phyloP scores from a whole-genome alignment of 768 basidiomycete genomes.

The Suillus bovinus region DNA sequence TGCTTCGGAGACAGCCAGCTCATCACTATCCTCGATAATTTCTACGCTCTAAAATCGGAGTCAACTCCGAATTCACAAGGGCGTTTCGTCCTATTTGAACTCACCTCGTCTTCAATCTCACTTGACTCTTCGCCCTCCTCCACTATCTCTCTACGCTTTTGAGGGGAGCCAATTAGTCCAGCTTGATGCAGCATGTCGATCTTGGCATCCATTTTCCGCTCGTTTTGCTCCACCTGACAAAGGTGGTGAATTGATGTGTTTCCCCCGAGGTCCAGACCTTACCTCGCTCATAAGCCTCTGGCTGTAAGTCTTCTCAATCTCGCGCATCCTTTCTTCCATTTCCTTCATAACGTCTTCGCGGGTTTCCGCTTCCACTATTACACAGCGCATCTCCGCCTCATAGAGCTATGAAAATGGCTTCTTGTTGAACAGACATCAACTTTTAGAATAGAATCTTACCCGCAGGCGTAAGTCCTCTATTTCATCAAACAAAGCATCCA shows the following conservation, averaged over 20 bases:
- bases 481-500: constrained; percentile 91
- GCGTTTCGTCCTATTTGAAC: constrained; percentile 18
- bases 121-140: constrained; percentile 29
- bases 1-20: constrained; percentile 21
- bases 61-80: background rate
- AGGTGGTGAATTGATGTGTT: constrained; percentile 5
- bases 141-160: constrained; percentile 10
- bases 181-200: constrained; percentile 91
- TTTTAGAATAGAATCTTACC: constrained; percentile 42
- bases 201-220: constrained; percentile 88
- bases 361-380: constrained; percentile 84
- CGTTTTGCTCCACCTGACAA: constrained; percentile 72
- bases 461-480: constrained; percentile 76
- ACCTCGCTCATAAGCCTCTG: constrained; percentile 80
- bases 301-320: constrained; percentile 80
- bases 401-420: constrained; percentile 56
- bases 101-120: constrained; percentile 21
- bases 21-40: constrained; percentile 15
- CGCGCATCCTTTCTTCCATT: constrained; percentile 86
- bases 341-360: constrained; percentile 90
- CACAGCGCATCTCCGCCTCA: constrained; percentile 86
- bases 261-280: constrained; percentile 15
- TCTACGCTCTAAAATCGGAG: constrained; percentile 10
- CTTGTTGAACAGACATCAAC: background rate
- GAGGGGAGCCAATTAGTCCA: constrained; percentile 51